Evolutionary conservation across 164 flowering plant genomes (phyloP).

Genomic region (Stephania cephalantha): DNA sequence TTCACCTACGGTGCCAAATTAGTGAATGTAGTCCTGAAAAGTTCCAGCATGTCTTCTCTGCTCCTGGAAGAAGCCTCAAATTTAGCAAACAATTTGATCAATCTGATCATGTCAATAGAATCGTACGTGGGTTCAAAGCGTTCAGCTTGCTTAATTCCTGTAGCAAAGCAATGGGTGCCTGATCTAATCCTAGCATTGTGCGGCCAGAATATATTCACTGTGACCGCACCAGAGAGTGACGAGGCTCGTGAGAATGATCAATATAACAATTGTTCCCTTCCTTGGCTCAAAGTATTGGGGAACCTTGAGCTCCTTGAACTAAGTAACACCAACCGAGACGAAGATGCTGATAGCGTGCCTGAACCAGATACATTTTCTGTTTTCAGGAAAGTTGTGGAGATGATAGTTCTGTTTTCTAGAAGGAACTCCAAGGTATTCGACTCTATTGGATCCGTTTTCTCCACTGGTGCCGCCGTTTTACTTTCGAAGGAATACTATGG

Average conservation of each 20-base stretch:
- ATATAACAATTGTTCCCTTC: conserved; percentile 23
- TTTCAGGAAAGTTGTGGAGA: conserved; percentile 42
- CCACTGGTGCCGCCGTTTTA: conserved; percentile 30
- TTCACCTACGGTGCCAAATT: conserved; percentile 72
- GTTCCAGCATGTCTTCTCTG: conserved; percentile 28
- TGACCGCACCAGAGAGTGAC: conserved; percentile 19
- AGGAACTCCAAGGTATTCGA: conserved; percentile 43
- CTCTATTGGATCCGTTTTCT: conserved; percentile 51
- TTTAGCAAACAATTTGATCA: conserved; percentile 56
- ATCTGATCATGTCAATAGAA: conserved; percentile 47
- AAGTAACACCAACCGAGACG: conserved; percentile 24
- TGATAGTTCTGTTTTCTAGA: conserved; percentile 33
- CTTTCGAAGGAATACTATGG: conserved; percentile 52
- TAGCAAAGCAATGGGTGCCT: conserved; percentile 73
- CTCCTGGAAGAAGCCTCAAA: conserved; percentile 31
- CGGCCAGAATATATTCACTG: conserved; percentile 26
- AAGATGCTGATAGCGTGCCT: conserved; percentile 22
- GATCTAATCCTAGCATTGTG: conserved; percentile 76
- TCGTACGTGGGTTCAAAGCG: conserved; percentile 44
- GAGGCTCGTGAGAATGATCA: conserved; percentile 1
- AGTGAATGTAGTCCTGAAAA: conserved; percentile 45
- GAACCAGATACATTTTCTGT: conserved; percentile 25
- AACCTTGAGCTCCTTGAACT: conserved; percentile 47
- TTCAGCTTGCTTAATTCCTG: conserved; percentile 40
- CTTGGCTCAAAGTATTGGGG: conserved; percentile 54